phyloP scores from a whole-genome alignment of 305 asterid species.

The Solanum hybrid region DNA sequence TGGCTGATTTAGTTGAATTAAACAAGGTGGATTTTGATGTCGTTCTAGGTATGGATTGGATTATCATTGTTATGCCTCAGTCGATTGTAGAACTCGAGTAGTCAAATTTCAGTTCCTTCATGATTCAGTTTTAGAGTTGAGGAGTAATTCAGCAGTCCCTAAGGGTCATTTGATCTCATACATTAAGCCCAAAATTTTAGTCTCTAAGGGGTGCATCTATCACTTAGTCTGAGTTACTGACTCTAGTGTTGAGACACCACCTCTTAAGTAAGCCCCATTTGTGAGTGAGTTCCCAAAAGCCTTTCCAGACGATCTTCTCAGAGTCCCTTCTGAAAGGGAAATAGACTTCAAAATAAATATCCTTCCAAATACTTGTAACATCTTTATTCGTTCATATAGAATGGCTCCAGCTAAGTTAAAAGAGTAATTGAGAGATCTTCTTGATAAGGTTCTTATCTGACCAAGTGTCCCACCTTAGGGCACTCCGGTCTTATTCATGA shows the following conservation, averaged over 20 bases:
- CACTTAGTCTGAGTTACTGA: not conserved
- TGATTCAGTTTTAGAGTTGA: not conserved
- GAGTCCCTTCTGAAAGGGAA: not conserved
- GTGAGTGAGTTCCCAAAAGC: not conserved
- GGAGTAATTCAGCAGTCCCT: not conserved
- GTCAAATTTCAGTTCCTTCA: not conserved
- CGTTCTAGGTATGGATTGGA: not conserved
- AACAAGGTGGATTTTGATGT: not conserved
- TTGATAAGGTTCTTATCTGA: not conserved
- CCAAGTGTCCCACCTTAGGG: not conserved
- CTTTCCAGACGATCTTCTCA: not conserved
- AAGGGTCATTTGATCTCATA: not conserved
- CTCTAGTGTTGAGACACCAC: not conserved
- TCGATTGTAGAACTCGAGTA: not conserved
- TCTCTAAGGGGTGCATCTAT: not conserved
- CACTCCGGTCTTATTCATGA: not conserved
- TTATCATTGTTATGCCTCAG: not conserved
- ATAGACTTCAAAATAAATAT: not conserved
- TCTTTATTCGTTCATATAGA: not conserved
- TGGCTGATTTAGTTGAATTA: not conserved
- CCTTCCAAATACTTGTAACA: not conserved
- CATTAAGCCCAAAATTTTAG: not conserved
- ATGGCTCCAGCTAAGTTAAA: not conserved
- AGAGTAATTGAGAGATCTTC: not conserved
- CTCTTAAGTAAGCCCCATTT: not conserved